Percentiles rank a stretch among this genome's conserved stretches.
phyloP scores from a whole-genome alignment of 2,329 filamentous ascomycete genomes.

The Lasiodiplodia theobromae region DNA sequence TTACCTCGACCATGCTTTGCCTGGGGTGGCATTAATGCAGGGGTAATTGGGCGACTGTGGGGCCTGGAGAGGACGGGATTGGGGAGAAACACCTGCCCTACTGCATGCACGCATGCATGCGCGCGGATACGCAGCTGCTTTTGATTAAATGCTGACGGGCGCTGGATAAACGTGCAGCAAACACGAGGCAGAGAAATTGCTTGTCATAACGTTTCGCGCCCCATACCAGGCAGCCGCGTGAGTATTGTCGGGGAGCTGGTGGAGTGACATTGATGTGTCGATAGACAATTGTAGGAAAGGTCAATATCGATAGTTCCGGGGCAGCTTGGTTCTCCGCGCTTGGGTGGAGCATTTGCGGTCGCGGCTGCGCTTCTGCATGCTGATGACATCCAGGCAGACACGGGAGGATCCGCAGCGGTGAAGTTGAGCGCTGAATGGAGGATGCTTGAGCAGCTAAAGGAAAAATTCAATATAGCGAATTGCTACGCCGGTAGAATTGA shows the following conservation, averaged over 20 bases:
- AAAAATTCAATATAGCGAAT: background rate
- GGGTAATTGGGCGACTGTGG: background rate
- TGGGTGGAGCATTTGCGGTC: background rate
- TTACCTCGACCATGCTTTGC: background rate
- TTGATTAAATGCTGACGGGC: slow-evolving; percentile 27
- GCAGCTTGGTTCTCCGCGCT: background rate
- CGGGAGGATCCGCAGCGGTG: background rate
- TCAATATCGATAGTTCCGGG: background rate
- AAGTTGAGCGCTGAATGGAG: background rate
- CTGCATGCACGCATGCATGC: slow-evolving; percentile 7
- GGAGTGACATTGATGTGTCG: background rate
- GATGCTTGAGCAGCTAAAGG: background rate
- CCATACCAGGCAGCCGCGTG: background rate
- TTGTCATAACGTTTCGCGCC: background rate
- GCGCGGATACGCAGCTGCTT: background rate
- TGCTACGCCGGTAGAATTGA: background rate
- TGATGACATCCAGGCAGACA: background rate
- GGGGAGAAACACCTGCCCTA: background rate
- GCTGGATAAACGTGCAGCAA: slow-evolving; percentile 22
- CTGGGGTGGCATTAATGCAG: background rate
- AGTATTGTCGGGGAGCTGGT: background rate
- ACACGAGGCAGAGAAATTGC: slow-evolving; percentile 16
- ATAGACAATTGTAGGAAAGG: background rate
- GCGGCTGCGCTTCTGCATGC: background rate
- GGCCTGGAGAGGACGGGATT: background rate